Base-by-base conservation (phyloP, 805 yeast species). In the Ogataea parapolymorpha region DNA sequence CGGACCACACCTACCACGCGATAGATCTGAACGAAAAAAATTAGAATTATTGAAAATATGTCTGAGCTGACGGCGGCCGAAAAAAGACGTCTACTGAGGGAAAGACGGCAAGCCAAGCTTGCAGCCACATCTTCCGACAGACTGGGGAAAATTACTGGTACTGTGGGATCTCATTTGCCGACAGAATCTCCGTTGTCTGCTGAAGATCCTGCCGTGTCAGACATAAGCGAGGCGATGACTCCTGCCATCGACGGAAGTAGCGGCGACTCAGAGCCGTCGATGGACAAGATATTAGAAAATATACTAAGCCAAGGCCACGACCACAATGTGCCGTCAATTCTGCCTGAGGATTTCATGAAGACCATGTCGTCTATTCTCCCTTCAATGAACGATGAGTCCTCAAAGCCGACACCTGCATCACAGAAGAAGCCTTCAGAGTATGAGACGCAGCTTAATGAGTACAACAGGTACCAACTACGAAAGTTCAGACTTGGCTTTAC, bases 31-130 rank as follows among this genome's bases (percentile, higher is more conserved):
- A 33, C 17, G 34, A 25, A 28, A 37, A 24, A 37, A 32, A 32
- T 17, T 32, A 18, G 25, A 25, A 29, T 29, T 29, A 29, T 26
- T 11, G 5, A 20, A 38, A 28, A 2, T 24, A 31, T 73, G 78
- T 60, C 71, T 37, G 69, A 62, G 26, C 23, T 74, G 22, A 61
- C 71, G 25, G 80, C 77, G 6, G 80, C 78, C 29, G 86, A 80
- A 49, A 79, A 74, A 61, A 74, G 79, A 53, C 67, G 67, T 39
- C 51, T 79, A 16, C 59, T 81, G 32, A 69, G 85, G 43, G 85
- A 82, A 54, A 71, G 84, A 55, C 71, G 88, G 55, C 80, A 76
- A 32, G 80, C 83, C 46, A 80, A 79, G 56, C 70, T 81, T 67
- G 81, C 82, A 4, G 44, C 50, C 6, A 73, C 72, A 33, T 82